These are phyloP conservation scores for Boletus rubroflammeus DNA, from an alignment of 768 basidiomycete species.

Conservation along the genomic window DNA sequence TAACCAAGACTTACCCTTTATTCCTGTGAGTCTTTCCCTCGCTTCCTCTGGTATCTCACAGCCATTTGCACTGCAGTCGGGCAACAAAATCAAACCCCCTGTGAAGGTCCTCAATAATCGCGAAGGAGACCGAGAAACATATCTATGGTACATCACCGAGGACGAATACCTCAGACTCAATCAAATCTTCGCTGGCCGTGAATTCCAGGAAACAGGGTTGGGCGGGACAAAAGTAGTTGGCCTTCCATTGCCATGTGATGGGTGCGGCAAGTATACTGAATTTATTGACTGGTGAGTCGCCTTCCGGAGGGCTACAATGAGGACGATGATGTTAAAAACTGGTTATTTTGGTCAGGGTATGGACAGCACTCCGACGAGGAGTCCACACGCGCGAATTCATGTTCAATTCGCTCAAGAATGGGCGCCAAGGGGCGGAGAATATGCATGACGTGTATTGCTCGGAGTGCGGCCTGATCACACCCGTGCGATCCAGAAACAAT, in stretches of 20 bases:
- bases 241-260: conserved; percentile 2
- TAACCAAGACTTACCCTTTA: conserved; percentile 4
- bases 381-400: conserved; percentile 18
- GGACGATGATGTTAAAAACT: background rate
- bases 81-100: conserved; percentile 10
- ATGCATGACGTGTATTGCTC: conserved; percentile 21
- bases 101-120: background rate
- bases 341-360: conserved; percentile 1
- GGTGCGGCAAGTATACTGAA: conserved; percentile 17
- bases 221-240: conserved; percentile 15
- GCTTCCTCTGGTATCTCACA: background rate
- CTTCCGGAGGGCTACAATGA: background rate
- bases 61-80: background rate
- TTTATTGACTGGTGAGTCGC: conserved; percentile 10
- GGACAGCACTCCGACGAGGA: conserved; percentile 17
- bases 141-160: conserved; percentile 20
- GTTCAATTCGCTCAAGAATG: conserved; percentile 12
- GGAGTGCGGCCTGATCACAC: conserved; percentile 13
- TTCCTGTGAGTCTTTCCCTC: conserved; percentile 2
- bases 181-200: conserved; percentile 7
- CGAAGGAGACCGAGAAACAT: background rate
- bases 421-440: conserved; percentile 14
- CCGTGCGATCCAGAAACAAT: conserved; percentile 13
- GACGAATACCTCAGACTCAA: conserved; percentile 17
- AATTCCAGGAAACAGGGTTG: conserved; percentile 12